phyloP scores from a whole-genome alignment of 257 asterid species.

The Solanum paucissectum region DNA sequence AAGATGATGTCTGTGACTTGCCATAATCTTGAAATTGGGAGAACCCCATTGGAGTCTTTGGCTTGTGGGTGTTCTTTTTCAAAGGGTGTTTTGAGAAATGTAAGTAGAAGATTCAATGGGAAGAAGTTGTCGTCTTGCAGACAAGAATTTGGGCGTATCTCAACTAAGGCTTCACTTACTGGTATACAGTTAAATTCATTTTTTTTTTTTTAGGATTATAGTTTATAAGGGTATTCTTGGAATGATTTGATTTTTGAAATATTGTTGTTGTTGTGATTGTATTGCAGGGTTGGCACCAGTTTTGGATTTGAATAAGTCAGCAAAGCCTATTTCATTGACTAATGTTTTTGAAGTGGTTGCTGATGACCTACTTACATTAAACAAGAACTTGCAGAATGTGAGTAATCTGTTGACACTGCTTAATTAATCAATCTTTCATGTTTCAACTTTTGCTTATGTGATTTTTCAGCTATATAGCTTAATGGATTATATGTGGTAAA shows the following conservation, averaged over 20 bases:
- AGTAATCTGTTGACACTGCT: slow-evolving; percentile 9
- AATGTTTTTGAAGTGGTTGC: slow-evolving; percentile 74
- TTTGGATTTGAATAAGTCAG: slow-evolving; percentile 40
- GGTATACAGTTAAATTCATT: slow-evolving; percentile 25
- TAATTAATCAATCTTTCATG: background rate
- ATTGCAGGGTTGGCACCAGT: slow-evolving; percentile 40
- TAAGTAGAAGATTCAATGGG: slow-evolving; percentile 30
- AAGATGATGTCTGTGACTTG: slow-evolving; percentile 72
- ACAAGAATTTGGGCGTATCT: slow-evolving; percentile 41
- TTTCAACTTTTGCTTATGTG: background rate
- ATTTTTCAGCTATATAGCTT: background rate
- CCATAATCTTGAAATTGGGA: slow-evolving; percentile 54
- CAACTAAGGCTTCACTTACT: slow-evolving; percentile 50
- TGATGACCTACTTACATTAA: slow-evolving; percentile 60
- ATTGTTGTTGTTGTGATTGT: slow-evolving; percentile 1
- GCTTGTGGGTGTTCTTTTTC: slow-evolving; percentile 64
- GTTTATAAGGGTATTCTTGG: background rate
- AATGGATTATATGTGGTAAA: background rate
- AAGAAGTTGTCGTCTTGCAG: slow-evolving; percentile 35
- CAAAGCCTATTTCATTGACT: slow-evolving; percentile 28
- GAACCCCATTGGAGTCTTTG: slow-evolving; percentile 45
- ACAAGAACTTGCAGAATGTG: slow-evolving; percentile 74
- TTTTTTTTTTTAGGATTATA: background rate
- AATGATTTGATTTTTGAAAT: background rate
- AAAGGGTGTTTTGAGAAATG: slow-evolving; percentile 29